phyloP scores from a whole-genome alignment of 352 stramenopile species.

The Phytophthora pini region DNA sequence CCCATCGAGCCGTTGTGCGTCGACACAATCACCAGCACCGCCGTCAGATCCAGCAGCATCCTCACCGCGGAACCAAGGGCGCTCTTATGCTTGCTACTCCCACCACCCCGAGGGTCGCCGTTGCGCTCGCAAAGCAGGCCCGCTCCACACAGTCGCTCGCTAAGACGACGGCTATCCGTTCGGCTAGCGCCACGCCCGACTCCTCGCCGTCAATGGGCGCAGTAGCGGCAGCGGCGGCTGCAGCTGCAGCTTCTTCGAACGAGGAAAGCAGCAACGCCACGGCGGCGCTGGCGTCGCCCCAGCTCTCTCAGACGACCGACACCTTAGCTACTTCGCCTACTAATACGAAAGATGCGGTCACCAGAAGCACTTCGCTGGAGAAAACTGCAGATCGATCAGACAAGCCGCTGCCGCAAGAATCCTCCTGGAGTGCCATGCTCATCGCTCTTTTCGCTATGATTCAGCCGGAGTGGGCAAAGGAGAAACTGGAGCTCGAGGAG shows the following conservation, averaged over 20 bases:
- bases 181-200: conserved; percentile 26
- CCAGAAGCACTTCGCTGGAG: conserved; percentile 4
- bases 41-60: conserved; percentile 16
- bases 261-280: conserved; percentile 20
- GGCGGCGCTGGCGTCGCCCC: conserved; percentile 3
- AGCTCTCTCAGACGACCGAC: conserved; percentile 5
- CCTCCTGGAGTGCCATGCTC: conserved; percentile 63
- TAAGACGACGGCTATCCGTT: conserved; percentile 27
- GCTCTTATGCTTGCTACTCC: conserved; percentile 12
- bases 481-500: conserved; percentile 45
- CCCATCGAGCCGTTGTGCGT: conserved; percentile 46
- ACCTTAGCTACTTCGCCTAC: conserved; percentile 1
- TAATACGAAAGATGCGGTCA: conserved; percentile 10
- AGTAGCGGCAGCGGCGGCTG: conserved; percentile 6
- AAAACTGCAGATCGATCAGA: conserved; percentile 11
- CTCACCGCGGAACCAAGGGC: conserved; percentile 7
- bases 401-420: conserved; percentile 15
- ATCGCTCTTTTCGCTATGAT: conserved; percentile 70
- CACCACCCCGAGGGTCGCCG: conserved; percentile 24
- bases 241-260: conserved; percentile 5
- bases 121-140: conserved; percentile 19
- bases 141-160: conserved; percentile 10
- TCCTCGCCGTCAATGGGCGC: conserved; percentile 18
- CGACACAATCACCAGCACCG: conserved; percentile 41
- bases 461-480: conserved; percentile 57